Base-by-base conservation (phyloP, 805 yeast species). In the Metschnikowia drakensbergensis region DNA sequence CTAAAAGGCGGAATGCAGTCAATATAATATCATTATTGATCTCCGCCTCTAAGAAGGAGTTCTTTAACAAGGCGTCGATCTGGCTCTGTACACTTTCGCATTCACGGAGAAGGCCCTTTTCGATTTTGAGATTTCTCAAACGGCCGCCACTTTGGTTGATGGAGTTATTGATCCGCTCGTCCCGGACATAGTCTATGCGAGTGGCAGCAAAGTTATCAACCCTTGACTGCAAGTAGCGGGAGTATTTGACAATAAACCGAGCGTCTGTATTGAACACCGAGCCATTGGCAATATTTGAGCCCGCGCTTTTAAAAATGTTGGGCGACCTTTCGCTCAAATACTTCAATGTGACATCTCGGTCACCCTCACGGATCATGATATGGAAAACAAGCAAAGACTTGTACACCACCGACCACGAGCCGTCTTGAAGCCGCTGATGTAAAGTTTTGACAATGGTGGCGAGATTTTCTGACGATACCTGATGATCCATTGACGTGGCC, bases 351-450 rank as follows among this genome's bases (percentile, higher is more conserved):
- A 81, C 84, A 59, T 88, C 83, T 41, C 74, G 78, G 51, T 86
- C 90, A 22, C 98, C 98, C 62, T 94, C 98, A 45, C 97, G 80
- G 39, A 92, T 82, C 91, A 94, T 83, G 42, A 90, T 81, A 71
- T 94, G 99, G 27, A 87, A 63, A 31, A 92, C 95, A 52, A 92
- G 76, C 55, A 92, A 73, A 8, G 96, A 69, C 67, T 94, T 94
- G 77, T 81, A 94, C 13, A 86, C 94, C 49, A 91, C 82, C 5
- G 96, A 86, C 96, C 97, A 94, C 4, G 97, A 86, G 3, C 84
- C 70, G 61, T 90, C 96, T 46, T 79, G 80, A 39, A 90, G 73
- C 45, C 97, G 72, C 13, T 64, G 59, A 30, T 74, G 74, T 47
- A 92, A 69, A 1, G 87, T 74, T 43, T 76, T 72, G 82, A 91